Base-by-base conservation (phyloP, 495 filamentous ascomycete species). In the Hypoxylon lienhwacheense region DNA sequence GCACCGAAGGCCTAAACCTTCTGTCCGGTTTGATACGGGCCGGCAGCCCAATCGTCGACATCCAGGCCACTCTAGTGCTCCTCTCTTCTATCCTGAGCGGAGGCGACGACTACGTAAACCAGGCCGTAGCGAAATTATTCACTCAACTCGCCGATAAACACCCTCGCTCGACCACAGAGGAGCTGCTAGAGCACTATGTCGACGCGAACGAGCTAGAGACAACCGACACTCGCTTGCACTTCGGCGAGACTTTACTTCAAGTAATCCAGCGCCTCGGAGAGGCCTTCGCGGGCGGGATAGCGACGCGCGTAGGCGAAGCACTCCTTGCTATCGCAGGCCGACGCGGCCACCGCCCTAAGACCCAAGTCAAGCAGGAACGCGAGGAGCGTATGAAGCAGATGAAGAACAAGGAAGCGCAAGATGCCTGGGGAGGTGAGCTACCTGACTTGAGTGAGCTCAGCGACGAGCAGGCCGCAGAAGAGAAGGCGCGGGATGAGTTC, bases 1-100 rank as follows among this genome's bases (percentile, higher is more conserved):
- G 88, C 21, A 85, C 82, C 4, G 87, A 93, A 65, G 90, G 88
- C 7, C 81, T 95, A 26, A 83, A 85, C 15, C 77, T 89, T 1
- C 70, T 95, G 11, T 81, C 82, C 0, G 72, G 73, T 22, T 70
- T 95, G 12, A 82, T 93, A 56, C 71, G 74, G 21, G 73, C 78
- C 12, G 65, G 74, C 12, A 87, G 79, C 7, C 78, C 88, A 0
- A 73, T 88, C 10, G 73, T 92, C 39, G 86, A 93, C 63, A 82
- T 90, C 15, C 82, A 82, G 0, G 78, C 81, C 11, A 85, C 86
- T 1, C 65, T 87, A 2, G 77, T 84, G 1, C 77, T 91, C 0
- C 74, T 90, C 5, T 74, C 87, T 1, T 82, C 81, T 0, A 73
- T 90, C 5, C 74, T 91, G 3, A 79, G 78, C 37, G 85, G 88